A percentile compares a stretch with the other conserved stretches of the same genome.
Conservation (phyloP, 768 basidiomycete genomes). For the Russula olivacea region DNA sequence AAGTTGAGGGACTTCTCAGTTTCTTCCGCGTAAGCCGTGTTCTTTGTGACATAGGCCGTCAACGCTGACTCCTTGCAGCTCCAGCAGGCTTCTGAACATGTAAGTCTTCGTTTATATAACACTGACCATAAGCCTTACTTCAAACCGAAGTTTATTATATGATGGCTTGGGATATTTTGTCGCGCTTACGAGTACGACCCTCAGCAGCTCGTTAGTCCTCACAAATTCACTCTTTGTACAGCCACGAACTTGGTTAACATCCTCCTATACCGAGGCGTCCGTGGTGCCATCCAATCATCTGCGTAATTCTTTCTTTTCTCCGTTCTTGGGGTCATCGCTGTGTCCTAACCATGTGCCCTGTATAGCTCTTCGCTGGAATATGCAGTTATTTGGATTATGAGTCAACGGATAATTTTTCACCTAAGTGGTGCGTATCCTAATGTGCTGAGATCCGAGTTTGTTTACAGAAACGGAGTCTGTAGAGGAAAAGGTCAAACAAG, state of each 20-base stretch:
- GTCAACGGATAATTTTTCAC: constrained; percentile 34
- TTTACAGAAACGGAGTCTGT: background rate
- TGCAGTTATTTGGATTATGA: constrained; percentile 35
- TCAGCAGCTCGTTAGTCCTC: background rate
- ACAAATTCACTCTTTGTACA: constrained; percentile 7
- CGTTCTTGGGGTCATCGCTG: background rate
- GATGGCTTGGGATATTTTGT: constrained; percentile 63
- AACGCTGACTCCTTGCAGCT: constrained; percentile 16
- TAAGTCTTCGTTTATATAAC: constrained; percentile 16
- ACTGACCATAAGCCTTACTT: background rate
- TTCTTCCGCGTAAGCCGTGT: constrained; percentile 28
- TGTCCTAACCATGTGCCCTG: background rate
- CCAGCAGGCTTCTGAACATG: constrained; percentile 28
- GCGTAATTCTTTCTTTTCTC: background rate
- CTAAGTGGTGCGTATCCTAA: constrained; percentile 30
- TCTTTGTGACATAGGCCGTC: background rate
- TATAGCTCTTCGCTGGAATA: constrained; percentile 33
- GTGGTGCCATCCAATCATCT: constrained; percentile 26
- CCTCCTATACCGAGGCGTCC: constrained; percentile 28
- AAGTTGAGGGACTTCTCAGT: constrained; percentile 35
- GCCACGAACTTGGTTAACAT: constrained; percentile 29
- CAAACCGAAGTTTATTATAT: constrained; percentile 49
- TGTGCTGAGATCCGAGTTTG: no score
- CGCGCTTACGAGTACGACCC: constrained; percentile 39
- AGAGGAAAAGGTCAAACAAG: constrained; percentile 26